A percentile compares a stretch with the other conserved stretches of the same genome.
phyloP scores from a whole-genome alignment of 2,329 filamentous ascomycete species.

The Epichloe aotearoae region DNA sequence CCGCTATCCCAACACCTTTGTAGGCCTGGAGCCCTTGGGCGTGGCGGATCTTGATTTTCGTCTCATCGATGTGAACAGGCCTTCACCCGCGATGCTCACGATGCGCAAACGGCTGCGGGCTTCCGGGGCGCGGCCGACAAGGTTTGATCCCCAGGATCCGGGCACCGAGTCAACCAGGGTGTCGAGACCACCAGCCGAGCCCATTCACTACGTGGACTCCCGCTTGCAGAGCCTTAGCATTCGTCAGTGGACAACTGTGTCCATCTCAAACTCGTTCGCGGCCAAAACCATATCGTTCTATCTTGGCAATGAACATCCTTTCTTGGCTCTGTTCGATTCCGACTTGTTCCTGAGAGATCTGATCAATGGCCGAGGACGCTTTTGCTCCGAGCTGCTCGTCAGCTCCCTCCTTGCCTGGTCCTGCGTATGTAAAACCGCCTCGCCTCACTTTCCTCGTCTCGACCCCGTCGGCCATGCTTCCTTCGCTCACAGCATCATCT shows the following conservation, averaged over 20 bases:
- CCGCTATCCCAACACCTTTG: not conserved
- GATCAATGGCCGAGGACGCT: not conserved
- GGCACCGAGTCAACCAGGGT: not conserved
- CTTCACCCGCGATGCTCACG: not conserved
- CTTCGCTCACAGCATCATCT: not conserved
- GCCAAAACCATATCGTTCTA: not conserved
- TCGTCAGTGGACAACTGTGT: not conserved
- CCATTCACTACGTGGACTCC: not conserved
- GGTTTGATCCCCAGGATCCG: not conserved
- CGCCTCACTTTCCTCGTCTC: not conserved
- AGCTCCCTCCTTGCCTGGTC: not conserved
- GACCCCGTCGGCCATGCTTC: not conserved
- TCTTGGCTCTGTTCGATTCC: not conserved
- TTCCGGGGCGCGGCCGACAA: not conserved
- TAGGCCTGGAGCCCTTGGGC: not conserved
- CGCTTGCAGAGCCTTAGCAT: not conserved
- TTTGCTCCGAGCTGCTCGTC: conserved; percentile 1
- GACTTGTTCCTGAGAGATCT: conserved; percentile 1
- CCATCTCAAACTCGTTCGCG: not conserved
- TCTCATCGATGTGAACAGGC: not conserved
- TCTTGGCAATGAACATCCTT: not conserved
- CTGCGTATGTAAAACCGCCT: not conserved
- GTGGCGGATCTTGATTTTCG: not conserved
- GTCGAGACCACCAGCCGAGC: not conserved
- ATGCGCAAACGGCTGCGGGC: not conserved